A percentile compares a stretch with the other conserved stretches of the same genome.
phyloP scores from a whole-genome alignment of 2,329 filamentous ascomycete species.

The Cladosporium sp. region DNA sequence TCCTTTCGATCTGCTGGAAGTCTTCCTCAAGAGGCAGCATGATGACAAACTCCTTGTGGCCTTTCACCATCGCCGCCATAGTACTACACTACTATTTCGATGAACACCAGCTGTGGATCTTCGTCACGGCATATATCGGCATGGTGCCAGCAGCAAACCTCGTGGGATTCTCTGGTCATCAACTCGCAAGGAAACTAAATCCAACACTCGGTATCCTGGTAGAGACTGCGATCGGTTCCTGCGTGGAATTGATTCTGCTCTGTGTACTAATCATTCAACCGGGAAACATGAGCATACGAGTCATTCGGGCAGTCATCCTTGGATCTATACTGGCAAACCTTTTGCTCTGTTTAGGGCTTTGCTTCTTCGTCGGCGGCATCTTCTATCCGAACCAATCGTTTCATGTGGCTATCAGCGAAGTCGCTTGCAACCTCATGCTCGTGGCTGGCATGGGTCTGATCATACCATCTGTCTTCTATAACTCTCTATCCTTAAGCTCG shows the following conservation, averaged over 20 bases:
- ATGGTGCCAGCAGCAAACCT: slow-evolving; percentile 47
- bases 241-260: slow-evolving; percentile 78
- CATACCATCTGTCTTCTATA: slow-evolving; percentile 50
- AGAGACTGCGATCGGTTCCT: slow-evolving; percentile 51
- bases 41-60: slow-evolving; percentile 46
- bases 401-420: slow-evolving; percentile 70
- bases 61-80: slow-evolving; percentile 43
- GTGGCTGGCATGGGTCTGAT: slow-evolving; percentile 58
- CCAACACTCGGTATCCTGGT: slow-evolving; percentile 61
- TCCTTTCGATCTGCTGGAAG: slow-evolving; percentile 40
- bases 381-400: slow-evolving; percentile 63
- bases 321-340: slow-evolving; percentile 78
- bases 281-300: slow-evolving; percentile 29
- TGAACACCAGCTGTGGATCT: slow-evolving; percentile 37
- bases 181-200: slow-evolving; percentile 66
- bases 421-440: slow-evolving; percentile 68
- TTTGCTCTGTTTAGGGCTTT: slow-evolving; percentile 72
- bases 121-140: slow-evolving; percentile 44
- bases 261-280: slow-evolving; percentile 57
- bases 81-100: slow-evolving; percentile 42
- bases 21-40: slow-evolving; percentile 41
- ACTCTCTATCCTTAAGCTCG: slow-evolving; percentile 26
- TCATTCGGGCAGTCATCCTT: slow-evolving; percentile 75
- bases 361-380: slow-evolving; percentile 72
- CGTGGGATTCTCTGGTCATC: slow-evolving; percentile 58